Evolutionary conservation across 352 stramenopile species (phyloP), one percentile per base, ranked within the genome.

Genomic region (Globisporangium alternatum): DNA sequence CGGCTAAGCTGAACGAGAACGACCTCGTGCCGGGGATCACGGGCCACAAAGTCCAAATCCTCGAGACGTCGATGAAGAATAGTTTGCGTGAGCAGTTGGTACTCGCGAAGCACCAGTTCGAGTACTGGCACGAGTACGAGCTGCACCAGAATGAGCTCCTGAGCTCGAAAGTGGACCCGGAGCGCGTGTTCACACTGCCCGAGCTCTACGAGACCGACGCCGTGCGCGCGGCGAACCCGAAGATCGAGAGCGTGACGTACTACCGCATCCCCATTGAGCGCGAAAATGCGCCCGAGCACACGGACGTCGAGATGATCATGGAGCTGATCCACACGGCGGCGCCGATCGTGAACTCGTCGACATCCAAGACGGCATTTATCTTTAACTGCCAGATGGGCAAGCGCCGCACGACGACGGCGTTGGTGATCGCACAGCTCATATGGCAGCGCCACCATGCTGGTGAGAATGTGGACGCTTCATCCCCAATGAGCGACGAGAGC

Each of bases 371-470:
- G 19, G 86, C 86, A n/a, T 87, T 93, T 66, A 79, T 95, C 15
- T 95, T 95, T 61, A 96, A 96, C 49, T 96, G 87, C 33, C 87
- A 96, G 70, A 94, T 93, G 83, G 87, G 87, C 13, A 91, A 93
- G 62, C 81, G 85, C 9, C 81, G 87, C 13, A 94, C 87, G 15
- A 96, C 87, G 7, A 94, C 83, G 1, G 84, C 82, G 2, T 74
- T 96, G 48, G 81, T 92, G 55, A 73, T 94, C 13, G 76, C 70
- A 13, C 80, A 75, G 57, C 74, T 94, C 6, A 81, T 92, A 39
- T 92, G 74, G 72, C 69, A 91, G 62, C 77, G 74, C 2, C 70
- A 74, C 12, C 60, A 53, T 2, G 56, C 85, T 35, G 49, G 64
- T 44, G 9, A 59, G 25, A 57, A 41, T 43, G 62, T 67, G 9